Percentiles rank a stretch among this genome's conserved stretches.
Conservation (phyloP, 805 yeast genomes). For the Starmerella ratchasimensis region DNA sequence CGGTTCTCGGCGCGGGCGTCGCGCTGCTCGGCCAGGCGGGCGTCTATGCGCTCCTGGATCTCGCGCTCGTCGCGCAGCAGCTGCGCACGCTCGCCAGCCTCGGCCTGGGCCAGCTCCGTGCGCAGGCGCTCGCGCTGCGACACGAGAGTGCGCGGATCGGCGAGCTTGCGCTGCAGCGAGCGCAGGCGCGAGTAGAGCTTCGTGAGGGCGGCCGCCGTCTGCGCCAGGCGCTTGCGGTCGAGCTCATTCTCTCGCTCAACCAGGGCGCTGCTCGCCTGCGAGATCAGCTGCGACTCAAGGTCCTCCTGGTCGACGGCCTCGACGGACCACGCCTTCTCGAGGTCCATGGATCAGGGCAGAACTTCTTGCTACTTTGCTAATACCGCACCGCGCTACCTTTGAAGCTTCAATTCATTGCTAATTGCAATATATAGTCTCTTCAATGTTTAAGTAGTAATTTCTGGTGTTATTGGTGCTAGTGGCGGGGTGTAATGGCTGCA, state of each 20-base stretch:
- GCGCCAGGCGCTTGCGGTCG: constrained; percentile 62
- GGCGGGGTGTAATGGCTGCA: too few relatives aligned
- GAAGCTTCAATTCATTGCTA: too few relatives aligned
- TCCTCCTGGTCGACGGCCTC: constrained; percentile 63
- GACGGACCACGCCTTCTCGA: constrained; percentile 5
- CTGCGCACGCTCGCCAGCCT: constrained; percentile 38
- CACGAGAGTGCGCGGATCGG: constrained; percentile 44
- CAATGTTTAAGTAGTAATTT: too few relatives aligned
- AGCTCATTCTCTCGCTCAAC: constrained; percentile 51
- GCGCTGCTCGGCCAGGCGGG: constrained; percentile 14
- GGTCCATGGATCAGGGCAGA: too few relatives aligned
- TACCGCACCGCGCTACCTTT: too few relatives aligned
- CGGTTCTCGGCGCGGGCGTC: constrained; percentile 7
- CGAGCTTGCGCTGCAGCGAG: constrained; percentile 36
- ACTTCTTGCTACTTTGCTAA: too few relatives aligned
- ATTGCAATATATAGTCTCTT: too few relatives aligned
- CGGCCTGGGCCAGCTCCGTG: constrained; percentile 41
- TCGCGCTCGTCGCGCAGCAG: constrained; percentile 51
- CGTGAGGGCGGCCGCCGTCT: constrained; percentile 39
- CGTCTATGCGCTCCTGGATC: constrained; percentile 36
- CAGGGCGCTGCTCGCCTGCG: constrained; percentile 42
- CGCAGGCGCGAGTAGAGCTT: constrained; percentile 34
- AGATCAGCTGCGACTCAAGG: constrained; percentile 60
- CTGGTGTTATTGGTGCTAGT: too few relatives aligned
- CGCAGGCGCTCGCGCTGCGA: constrained; percentile 45